Evolutionary conservation across 495 filamentous ascomycete genomes (phyloP), one percentile per base, ranked within the genome.

Genomic region (Ramalina peruviana): DNA sequence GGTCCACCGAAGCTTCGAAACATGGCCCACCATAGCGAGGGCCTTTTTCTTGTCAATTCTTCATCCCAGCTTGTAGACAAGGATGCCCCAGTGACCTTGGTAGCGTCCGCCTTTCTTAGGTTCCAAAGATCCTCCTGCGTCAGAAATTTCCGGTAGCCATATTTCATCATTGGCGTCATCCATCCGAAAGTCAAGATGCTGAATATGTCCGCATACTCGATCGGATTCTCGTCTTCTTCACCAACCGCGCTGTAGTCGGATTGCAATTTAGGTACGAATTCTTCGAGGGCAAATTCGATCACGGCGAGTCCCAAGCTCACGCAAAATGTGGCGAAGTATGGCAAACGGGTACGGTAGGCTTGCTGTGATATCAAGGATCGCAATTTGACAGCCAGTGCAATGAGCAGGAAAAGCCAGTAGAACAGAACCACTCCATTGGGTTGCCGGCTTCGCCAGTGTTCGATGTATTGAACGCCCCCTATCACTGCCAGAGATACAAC

Each of bases 111-210:
- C 51, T 76, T 80, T 13, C 90, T 78, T 37, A 99, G 74, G 56
- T 85, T 90, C 92, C 92, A 99, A 42, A 99, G 75, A 65, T 99
- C 92, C 52, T 99, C 86, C 65, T 99, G 90, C 5, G 87, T 94
- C 46, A 99, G 72, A 60, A 75, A 99, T 48, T 88, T 78, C 57
- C 81, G 85, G 66, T 99, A 96, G 16, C 93, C 93, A 67, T 82
- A 80, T 58, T 82, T 88, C 93, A 99, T 99, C 77, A 97, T 67
- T 15, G 90, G 88, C 0, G 93, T 99, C 87, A 99, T 95, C 93
- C 93, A 99, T 50, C 85, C 79, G 62, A 99, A 99, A 10, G 90
- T 94, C 27, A 99, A 76, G 37, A 85, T 78, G 10, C 90, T 95
- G 67, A 97, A 97, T 41, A 97, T 73, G 48, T 89, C 87, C 20